Base-by-base conservation (phyloP, 768 basidiomycete genomes). In the Pleurotus sapidus region DNA sequence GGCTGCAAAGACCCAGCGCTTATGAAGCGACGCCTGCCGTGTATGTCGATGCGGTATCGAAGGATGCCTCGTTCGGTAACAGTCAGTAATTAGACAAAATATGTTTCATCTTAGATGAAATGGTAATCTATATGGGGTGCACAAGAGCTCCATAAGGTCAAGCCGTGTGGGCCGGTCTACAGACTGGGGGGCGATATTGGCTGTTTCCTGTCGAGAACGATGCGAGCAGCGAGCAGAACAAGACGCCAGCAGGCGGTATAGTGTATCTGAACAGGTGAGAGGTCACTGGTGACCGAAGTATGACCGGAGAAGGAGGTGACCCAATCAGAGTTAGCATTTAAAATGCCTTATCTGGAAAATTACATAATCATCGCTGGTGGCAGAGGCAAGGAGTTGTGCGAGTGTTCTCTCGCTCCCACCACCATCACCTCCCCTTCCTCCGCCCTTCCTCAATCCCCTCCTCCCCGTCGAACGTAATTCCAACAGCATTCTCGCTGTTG, bases 341-440 rank as follows among this genome's bases (percentile, higher is more conserved):
- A 34, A 34, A 40, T 46, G 23, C 46, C 45, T 47, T 27, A 56
- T 24, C 25, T 39, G 24, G 51, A 24, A 34, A 48, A 48, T 46
- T 49, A 48, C 45, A 56, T 37, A 48, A 42, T 56, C 18, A 42
- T 47, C n/a, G 23, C 38, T 56, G 39, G 38, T 39, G 55, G 54
- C 53, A 49, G 18, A 56, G 47, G 55, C 46, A 42, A 20, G 46
- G 38, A 30, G 24, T 49, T 39, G 46, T n/a, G 46, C 51, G 51
- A 54, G 51, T 39, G 51, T 74, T 76, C 76, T 74, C 78, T 80
- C 78, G 75, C 78, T 76, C 79, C 82, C 79, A 79, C 83, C 79
- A 81, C 77, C 79, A 77, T 74, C 70, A 75, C 77, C 70, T 58
- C 64, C 58, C 61, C 62, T 61, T 59, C 60, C 54, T 61, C 63